These are phyloP conservation scores for Tolypocladium nubicola DNA, from an alignment of 2,329 filamentous ascomycete species.

Conservation along the genomic window DNA sequence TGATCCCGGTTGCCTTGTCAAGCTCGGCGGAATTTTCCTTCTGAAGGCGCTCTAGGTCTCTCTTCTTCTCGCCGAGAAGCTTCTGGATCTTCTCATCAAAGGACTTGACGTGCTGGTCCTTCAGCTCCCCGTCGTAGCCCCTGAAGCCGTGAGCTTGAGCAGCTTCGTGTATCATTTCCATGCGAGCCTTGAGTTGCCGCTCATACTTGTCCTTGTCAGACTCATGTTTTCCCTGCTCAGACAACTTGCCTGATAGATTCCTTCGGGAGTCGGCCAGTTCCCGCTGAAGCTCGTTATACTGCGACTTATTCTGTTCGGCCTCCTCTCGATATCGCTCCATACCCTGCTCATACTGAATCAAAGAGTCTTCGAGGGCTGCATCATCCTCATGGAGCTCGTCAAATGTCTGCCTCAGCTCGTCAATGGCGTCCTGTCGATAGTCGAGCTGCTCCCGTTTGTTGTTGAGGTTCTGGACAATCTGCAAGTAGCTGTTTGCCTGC, in stretches of 20 bases:
- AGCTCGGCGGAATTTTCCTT: constrained; percentile 65
- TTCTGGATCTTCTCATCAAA: constrained; percentile 74
- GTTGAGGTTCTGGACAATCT: constrained; percentile 63
- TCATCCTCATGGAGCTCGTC: constrained; percentile 73
- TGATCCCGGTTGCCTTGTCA: constrained; percentile 56
- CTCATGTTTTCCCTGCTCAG: constrained; percentile 66
- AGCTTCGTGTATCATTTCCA: constrained; percentile 66
- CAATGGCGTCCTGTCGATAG: constrained; percentile 59
- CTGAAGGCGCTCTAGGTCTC: constrained; percentile 63
- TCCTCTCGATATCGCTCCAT: constrained; percentile 56
- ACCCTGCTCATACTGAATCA: constrained; percentile 69
- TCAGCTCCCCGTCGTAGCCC: constrained; percentile 71
- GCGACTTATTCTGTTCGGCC: constrained; percentile 48
- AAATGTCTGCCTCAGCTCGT: constrained; percentile 60
- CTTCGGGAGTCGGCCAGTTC: constrained; percentile 33
- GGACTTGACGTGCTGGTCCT: constrained; percentile 59
- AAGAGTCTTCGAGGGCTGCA: constrained; percentile 56
- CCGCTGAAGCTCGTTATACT: constrained; percentile 54
- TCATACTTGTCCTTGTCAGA: constrained; percentile 85
- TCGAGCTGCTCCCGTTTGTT: constrained; percentile 66
- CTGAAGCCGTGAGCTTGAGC: constrained; percentile 70
- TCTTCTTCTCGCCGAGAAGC: constrained; percentile 66
- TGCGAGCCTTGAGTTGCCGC: constrained; percentile 61
- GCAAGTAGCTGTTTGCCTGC: constrained; percentile 62
- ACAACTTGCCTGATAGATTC: constrained; percentile 39